Conservation (phyloP, 768 basidiomycete genomes). For the Kwoniella heveanensis region DNA sequence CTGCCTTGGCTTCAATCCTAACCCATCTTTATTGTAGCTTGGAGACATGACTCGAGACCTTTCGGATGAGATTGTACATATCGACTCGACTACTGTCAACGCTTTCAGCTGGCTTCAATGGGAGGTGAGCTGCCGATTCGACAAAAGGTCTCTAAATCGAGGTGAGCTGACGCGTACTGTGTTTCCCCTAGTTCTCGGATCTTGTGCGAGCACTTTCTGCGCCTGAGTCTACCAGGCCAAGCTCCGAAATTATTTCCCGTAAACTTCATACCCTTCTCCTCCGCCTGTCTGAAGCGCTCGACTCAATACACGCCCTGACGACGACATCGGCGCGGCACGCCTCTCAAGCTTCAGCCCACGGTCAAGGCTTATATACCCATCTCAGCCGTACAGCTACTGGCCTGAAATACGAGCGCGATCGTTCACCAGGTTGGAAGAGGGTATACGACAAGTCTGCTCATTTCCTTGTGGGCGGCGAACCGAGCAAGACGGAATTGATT, state of each 20-base stretch:
- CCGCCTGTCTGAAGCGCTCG: conserved; percentile 32
- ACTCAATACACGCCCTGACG: conserved; percentile 29
- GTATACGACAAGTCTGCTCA: conserved; percentile 31
- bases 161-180: not conserved
- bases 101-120: conserved; percentile 49
- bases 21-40: conserved; percentile 41
- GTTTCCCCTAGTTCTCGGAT: conserved; percentile 27
- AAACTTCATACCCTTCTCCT: conserved; percentile 41
- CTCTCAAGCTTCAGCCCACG: conserved; percentile 24
- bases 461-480: conserved; percentile 44
- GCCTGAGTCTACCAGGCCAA: conserved; percentile 19
- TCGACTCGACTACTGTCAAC: conserved; percentile 43
- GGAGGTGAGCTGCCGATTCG: conserved; percentile 38
- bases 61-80: conserved; percentile 41
- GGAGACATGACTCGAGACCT: conserved; percentile 46
- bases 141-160: too few relatives aligned
- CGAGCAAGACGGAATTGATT: conserved; percentile 29
- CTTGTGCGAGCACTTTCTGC: conserved; percentile 31
- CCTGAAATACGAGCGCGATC: conserved; percentile 26
- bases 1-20: too few relatives aligned
- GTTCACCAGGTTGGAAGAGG: conserved; percentile 38
- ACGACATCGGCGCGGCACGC: conserved; percentile 24
- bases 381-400: conserved; percentile 18
- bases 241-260: conserved; percentile 22
- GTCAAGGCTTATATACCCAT: conserved; percentile 13